Evolutionary conservation across 345 rosid species (phyloP).

Genomic region (Firmiana major): DNA sequence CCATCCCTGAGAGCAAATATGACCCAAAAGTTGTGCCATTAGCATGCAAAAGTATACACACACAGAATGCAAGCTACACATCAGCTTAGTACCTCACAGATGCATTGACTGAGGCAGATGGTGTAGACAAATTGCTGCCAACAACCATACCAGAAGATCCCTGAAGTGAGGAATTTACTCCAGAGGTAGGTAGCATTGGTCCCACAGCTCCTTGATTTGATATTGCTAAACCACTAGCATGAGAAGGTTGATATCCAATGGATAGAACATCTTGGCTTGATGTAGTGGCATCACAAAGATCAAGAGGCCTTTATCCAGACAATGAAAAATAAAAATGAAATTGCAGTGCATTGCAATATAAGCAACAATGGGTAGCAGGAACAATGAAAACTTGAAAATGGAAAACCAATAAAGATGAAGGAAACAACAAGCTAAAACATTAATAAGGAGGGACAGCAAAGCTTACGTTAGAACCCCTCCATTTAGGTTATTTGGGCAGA

Average conservation of each 20-base stretch:
- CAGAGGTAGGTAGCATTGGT: constrained; percentile 60
- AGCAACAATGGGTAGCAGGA: not conserved
- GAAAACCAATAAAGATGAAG: not conserved
- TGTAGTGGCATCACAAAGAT: constrained; percentile 66
- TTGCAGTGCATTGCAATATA: constrained; percentile 13
- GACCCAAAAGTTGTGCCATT: constrained; percentile 8
- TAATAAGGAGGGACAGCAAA: constrained; percentile 13
- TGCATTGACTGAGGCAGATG: constrained; percentile 57
- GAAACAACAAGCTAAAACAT: constrained; percentile 7
- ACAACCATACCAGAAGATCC: constrained; percentile 62
- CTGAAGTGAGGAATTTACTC: constrained; percentile 55
- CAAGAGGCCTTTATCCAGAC: constrained; percentile 83
- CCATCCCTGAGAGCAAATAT: constrained; percentile 54
- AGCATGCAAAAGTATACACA: constrained; percentile 19
- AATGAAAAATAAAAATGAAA: constrained; percentile 24
- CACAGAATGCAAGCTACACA: constrained; percentile 18
- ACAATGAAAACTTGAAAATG: not conserved
- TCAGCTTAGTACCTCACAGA: constrained; percentile 48
- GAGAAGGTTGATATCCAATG: constrained; percentile 59
- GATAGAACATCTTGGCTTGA: constrained; percentile 60
- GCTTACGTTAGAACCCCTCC: constrained; percentile 80
- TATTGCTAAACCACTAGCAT: constrained; percentile 47
- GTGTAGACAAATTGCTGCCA: constrained; percentile 51
- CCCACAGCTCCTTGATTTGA: constrained; percentile 66
- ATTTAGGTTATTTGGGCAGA: constrained; percentile 73